phyloP scores from a whole-genome alignment of 768 basidiomycete genomes.

The Suillus paluster region DNA sequence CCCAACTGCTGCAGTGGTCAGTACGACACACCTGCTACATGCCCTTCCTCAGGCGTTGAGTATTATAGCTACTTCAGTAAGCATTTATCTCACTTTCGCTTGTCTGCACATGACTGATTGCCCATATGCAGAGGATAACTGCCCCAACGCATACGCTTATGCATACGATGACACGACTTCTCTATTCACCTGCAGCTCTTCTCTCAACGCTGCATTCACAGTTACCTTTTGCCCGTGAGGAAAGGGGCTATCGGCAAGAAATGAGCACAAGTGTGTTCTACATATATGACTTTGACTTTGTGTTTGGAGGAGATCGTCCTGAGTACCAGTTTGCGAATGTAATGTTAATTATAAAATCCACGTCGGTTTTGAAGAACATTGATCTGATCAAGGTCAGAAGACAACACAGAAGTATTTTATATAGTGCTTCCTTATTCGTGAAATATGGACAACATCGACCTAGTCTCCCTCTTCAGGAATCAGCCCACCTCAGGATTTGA shows the following conservation, averaged over 20 bases:
- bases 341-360: background rate
- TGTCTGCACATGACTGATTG: constrained; percentile 8
- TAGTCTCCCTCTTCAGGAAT: too few relatives aligned
- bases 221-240: constrained; percentile 48
- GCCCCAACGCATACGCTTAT: constrained; percentile 53
- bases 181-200: constrained; percentile 46
- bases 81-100: constrained; percentile 6
- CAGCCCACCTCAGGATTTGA: too few relatives aligned
- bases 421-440: too few relatives aligned
- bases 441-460: too few relatives aligned
- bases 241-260: too few relatives aligned
- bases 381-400: too few relatives aligned
- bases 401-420: too few relatives aligned
- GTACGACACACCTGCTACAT: constrained; percentile 55
- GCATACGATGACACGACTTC: constrained; percentile 56
- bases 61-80: constrained; percentile 53
- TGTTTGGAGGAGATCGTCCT: background rate
- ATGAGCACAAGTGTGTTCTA: background rate
- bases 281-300: background rate
- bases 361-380: background rate
- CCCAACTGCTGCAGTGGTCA: constrained; percentile 68
- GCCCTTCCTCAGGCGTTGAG: constrained; percentile 51
- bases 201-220: constrained; percentile 44
- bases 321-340: too few relatives aligned
- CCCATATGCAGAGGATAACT: constrained; percentile 40